Percentiles rank a stretch among this genome's conserved stretches.
phyloP scores from a whole-genome alignment of 352 stramenopile species.

The Phytophthora hibernalis region DNA sequence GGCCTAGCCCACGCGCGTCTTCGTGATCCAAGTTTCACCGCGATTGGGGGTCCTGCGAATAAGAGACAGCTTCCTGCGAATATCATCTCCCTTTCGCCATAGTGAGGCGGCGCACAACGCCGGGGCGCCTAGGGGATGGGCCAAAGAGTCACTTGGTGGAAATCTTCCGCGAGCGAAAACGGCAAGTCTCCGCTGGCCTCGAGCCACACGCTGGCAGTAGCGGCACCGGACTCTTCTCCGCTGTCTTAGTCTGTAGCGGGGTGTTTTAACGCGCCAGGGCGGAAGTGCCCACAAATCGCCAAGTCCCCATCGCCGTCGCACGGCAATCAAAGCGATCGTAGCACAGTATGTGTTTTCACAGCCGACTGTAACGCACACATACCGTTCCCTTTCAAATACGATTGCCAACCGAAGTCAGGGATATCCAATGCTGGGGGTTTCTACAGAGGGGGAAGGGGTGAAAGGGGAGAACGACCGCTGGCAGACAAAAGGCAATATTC shows the following conservation, averaged over 20 bases:
- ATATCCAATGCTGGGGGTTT: slow-evolving; percentile 15
- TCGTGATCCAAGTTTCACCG: no score
- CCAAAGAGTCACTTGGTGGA: slow-evolving; percentile 25
- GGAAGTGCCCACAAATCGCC: slow-evolving; percentile 23
- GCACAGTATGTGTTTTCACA: slow-evolving; percentile 16
- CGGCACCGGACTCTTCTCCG: slow-evolving; percentile 28
- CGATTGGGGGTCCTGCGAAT: no score
- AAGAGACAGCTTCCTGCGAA: no score
- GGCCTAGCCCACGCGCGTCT: no score
- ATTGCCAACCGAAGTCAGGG: background rate
- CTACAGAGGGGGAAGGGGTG: slow-evolving; percentile 20
- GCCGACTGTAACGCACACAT: no score
- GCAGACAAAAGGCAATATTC: slow-evolving; percentile 41
- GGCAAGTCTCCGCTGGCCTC: slow-evolving; percentile 2
- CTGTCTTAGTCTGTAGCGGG: slow-evolving; percentile 34
- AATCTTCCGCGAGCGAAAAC: slow-evolving; percentile 6
- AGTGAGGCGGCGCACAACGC: slow-evolving; percentile 3
- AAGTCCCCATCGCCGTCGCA: background rate
- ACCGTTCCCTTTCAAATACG: no score
- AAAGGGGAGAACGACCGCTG: slow-evolving; percentile 27
- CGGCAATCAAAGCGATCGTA: slow-evolving; percentile 16
- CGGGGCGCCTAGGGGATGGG: slow-evolving; percentile 17
- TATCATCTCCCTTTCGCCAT: no score
- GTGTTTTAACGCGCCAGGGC: slow-evolving; percentile 15
- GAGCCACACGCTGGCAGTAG: slow-evolving; percentile 25